phyloP scores from a whole-genome alignment of 768 basidiomycete genomes.

The Neoboletus subvelutipes region DNA sequence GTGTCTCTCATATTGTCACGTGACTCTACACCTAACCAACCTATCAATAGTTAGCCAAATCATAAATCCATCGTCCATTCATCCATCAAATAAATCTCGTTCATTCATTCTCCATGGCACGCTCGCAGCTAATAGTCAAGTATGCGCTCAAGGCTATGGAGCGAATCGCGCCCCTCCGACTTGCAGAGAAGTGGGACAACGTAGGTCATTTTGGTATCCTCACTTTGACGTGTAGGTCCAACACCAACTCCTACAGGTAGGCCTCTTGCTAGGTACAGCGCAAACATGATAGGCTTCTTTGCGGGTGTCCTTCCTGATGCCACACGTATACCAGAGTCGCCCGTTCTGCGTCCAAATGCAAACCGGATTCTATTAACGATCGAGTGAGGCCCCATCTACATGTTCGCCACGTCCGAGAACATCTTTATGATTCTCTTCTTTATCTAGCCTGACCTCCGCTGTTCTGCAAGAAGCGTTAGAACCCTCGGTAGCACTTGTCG shows the following conservation, averaged over 20 bases:
- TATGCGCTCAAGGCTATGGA: slow-evolving; percentile 70
- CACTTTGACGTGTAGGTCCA: slow-evolving; percentile 1
- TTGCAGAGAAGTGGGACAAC: slow-evolving; percentile 95
- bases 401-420: slow-evolving; percentile 4
- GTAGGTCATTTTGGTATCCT: slow-evolving; percentile 46
- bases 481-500: slow-evolving; percentile 60
- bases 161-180: slow-evolving; percentile 77
- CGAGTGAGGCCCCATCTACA: slow-evolving; percentile 46
- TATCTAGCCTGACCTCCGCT: slow-evolving; percentile 63
- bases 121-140: slow-evolving; percentile 32
- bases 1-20: slow-evolving; percentile 16
- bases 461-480: slow-evolving; percentile 69
- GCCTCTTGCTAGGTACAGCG: slow-evolving; percentile 64
- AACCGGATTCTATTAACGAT: slow-evolving; percentile 65
- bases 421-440: slow-evolving; percentile 22
- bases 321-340: slow-evolving; percentile 45
- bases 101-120: slow-evolving; percentile 2
- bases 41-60: too few relatives aligned
- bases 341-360: slow-evolving; percentile 44
- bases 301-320: slow-evolving; percentile 3
- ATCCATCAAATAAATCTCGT: too few relatives aligned
- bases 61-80: too few relatives aligned
- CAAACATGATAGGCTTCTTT: slow-evolving; percentile 4
- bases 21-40: slow-evolving; percentile 7
- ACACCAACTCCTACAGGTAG: slow-evolving; percentile 48